Evolutionary conservation across 2,329 filamentous ascomycete genomes (phyloP).

Genomic region (Sporothrix dimorphospora): DNA sequence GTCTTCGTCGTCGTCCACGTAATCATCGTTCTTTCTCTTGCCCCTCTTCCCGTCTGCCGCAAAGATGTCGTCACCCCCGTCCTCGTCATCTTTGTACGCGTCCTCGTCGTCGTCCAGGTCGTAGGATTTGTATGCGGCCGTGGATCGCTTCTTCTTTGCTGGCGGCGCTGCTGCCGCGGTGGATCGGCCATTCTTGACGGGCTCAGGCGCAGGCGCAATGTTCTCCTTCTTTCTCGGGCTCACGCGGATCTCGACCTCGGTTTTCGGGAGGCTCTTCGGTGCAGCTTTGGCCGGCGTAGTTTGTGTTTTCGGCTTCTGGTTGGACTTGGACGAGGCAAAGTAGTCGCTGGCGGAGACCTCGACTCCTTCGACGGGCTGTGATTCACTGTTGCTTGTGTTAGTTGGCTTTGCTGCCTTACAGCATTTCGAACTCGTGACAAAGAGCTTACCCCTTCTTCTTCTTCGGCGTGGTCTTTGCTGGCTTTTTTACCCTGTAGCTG

Average conservation of each 20-base stretch:
- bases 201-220: constrained; percentile 36
- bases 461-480: constrained; percentile 52
- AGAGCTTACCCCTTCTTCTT: constrained; percentile 60
- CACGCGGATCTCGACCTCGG: constrained; percentile 53
- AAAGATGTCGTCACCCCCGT: constrained; percentile 83
- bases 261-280: constrained; percentile 44
- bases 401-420: background rate
- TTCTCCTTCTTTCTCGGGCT: constrained; percentile 55
- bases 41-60: constrained; percentile 69
- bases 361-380: constrained; percentile 51
- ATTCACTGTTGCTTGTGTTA: constrained; percentile 39
- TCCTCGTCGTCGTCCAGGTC: constrained; percentile 56
- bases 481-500: constrained; percentile 56
- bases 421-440: background rate
- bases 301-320: constrained; percentile 45
- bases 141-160: constrained; percentile 47
- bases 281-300: constrained; percentile 49
- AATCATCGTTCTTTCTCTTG: constrained; percentile 73
- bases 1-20: constrained; percentile 64
- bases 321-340: constrained; percentile 54
- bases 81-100: constrained; percentile 66
- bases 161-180: constrained; percentile 36
- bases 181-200: constrained; percentile 35
- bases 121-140: constrained; percentile 48
- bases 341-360: constrained; percentile 61